A percentile compares a stretch with the other conserved stretches of the same genome.
These are phyloP conservation scores for Datura wrightii DNA, from an alignment of 257 asterid genomes.

Conservation along the genomic window DNA sequence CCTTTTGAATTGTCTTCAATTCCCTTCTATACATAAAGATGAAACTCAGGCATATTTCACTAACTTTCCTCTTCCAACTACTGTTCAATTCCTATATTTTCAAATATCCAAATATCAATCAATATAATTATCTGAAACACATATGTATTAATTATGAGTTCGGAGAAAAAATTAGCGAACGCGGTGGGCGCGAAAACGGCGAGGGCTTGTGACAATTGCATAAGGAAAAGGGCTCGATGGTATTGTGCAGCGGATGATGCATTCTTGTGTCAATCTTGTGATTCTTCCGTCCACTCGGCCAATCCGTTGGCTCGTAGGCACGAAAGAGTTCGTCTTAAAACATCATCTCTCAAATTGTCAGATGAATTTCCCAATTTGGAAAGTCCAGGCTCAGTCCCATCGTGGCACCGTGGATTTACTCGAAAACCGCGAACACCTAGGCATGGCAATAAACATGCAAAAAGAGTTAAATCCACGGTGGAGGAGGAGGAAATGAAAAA, in stretches of 20 bases:
- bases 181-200: slow-evolving; percentile 70
- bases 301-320: slow-evolving; percentile 76
- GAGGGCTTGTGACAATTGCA: slow-evolving; percentile 78
- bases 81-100: slow-evolving; percentile 10
- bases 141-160: slow-evolving; percentile 23
- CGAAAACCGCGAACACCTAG: slow-evolving; percentile 78
- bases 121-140: slow-evolving; percentile 40
- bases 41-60: not conserved
- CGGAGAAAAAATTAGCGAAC: slow-evolving; percentile 53
- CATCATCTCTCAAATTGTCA: slow-evolving; percentile 39
- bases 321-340: slow-evolving; percentile 76
- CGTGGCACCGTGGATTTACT: slow-evolving; percentile 75
- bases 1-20: not conserved
- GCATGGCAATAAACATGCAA: slow-evolving; percentile 39
- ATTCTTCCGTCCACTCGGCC: slow-evolving; percentile 76
- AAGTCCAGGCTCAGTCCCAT: slow-evolving; percentile 35
- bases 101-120: not conserved
- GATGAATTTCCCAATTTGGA: slow-evolving; percentile 6
- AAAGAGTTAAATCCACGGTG: not conserved
- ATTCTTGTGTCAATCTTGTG: slow-evolving; percentile 76
- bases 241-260: slow-evolving; percentile 91
- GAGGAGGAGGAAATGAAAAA: slow-evolving; percentile 23
- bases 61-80: slow-evolving; percentile 21
- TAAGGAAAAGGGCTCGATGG: slow-evolving; percentile 71
- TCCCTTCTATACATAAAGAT: slow-evolving; percentile 25